Evolutionary conservation across 306 rosid species (phyloP), one percentile per base, ranked within the genome.

Genomic region (Medicago ruthenica): DNA sequence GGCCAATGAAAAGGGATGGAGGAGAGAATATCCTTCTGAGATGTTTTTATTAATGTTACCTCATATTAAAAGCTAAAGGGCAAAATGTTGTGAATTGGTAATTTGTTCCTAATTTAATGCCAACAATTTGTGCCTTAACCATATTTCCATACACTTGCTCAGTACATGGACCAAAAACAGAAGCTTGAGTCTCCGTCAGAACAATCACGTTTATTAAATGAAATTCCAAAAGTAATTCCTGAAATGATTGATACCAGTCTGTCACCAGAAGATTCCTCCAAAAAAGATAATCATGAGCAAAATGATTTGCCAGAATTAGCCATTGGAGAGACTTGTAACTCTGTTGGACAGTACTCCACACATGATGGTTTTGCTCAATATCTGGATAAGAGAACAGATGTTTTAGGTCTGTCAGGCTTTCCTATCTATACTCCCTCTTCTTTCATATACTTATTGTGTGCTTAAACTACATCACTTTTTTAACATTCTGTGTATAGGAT

Each of bases 1-100:
- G 78, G 97, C 98, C 65, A 91, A 91, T 80, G 98, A 91, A 85
- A 93, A 89, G 85, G 98, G 98, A 47, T 81, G 96, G 97, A 88
- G 97, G 81, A 89, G 85, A 88, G 89, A 93, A 93, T 93, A 93
- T 93, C 98, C 98, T 88, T 82, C 67, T 69, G 65, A 57, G 76
- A 62, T 39, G 20, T 60, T 7, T n/a, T 74, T 39, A 77, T 48
- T 39, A 10, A 62, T 71, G 78, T 41, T 72, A 74, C 68, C 2
- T 66, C 14, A 22, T 31, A 79, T 22, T 54, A 45, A 66, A 11
- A 55, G 60, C 37, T 75, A 69, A 54, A 75, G 66, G 22, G 37
- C 64, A 18, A 70, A 61, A 37, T 62, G 11, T 54, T 55, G 7
- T 67, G 60, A 67, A 61, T 70, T 73, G 58, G 36, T 55, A 37